Evolutionary conservation across 2,329 filamentous ascomycete species (phyloP).

Genomic region (Alternaria triticimaculans): DNA sequence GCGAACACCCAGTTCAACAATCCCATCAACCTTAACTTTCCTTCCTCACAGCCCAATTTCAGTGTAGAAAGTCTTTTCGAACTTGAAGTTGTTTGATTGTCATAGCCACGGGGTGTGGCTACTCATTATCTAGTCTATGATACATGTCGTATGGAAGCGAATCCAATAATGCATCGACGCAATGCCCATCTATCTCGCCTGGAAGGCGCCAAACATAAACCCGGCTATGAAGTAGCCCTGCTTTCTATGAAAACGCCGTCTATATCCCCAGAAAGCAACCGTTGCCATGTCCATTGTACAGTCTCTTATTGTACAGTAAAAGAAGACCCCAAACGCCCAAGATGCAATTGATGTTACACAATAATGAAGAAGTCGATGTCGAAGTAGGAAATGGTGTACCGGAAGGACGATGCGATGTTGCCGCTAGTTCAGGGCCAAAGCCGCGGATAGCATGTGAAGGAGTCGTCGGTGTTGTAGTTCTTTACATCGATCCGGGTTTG

Average conservation of each 20-base stretch:
- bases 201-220: background rate
- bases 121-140: background rate
- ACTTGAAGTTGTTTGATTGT: background rate
- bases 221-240: slow-evolving; percentile 7
- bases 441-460: background rate
- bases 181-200: slow-evolving; percentile 5
- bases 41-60: background rate
- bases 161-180: background rate
- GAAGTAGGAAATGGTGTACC: background rate
- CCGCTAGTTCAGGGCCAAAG: slow-evolving; percentile 8
- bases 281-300: slow-evolving; percentile 16
- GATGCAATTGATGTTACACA: slow-evolving; percentile 16
- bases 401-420: background rate
- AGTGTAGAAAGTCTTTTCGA: background rate
- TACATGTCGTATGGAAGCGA: slow-evolving; percentile 2
- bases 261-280: slow-evolving; percentile 17
- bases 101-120: background rate
- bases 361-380: slow-evolving; percentile 8
- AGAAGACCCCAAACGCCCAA: slow-evolving; percentile 20
- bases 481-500: background rate
- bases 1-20: background rate
- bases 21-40: background rate
- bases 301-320: slow-evolving; percentile 17
- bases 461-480: background rate
- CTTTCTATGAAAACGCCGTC: slow-evolving; percentile 13